phyloP scores from a whole-genome alignment of 1,284 basidiomycete genomes.

The Trametes polyzona region DNA sequence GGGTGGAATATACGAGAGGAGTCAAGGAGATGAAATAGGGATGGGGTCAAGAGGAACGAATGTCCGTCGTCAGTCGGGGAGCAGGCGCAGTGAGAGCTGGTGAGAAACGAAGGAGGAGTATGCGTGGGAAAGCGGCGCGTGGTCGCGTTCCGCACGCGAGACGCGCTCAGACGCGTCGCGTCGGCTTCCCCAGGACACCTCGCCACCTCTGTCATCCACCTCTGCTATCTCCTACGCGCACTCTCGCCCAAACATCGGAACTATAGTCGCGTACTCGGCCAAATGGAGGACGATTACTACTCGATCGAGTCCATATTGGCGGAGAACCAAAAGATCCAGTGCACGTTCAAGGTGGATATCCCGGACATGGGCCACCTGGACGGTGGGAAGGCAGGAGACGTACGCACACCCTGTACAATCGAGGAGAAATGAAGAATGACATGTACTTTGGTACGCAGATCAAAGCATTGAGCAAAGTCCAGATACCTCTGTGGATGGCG shows the following conservation, averaged over 20 bases:
- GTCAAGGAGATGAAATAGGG: background rate
- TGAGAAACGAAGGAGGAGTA: background rate
- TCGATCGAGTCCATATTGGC: constrained; percentile 87
- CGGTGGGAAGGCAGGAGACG: constrained; percentile 81
- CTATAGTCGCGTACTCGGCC: background rate
- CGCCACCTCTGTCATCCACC: background rate
- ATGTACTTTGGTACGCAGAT: constrained; percentile 57
- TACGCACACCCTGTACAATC: constrained; percentile 38
- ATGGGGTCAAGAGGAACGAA: background rate
- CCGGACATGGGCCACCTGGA: constrained; percentile 86
- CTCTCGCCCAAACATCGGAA: background rate
- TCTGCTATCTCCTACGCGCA: background rate
- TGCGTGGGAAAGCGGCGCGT: constrained; percentile 27
- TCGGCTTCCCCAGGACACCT: constrained; percentile 12
- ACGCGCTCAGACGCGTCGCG: constrained; percentile 30
- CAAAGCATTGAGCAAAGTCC: constrained; percentile 69
- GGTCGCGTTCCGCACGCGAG: constrained; percentile 20
- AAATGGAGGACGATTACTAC: constrained; percentile 88
- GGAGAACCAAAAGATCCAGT: constrained; percentile 92
- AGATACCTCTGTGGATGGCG: constrained; percentile 87
- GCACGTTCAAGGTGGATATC: constrained; percentile 86
- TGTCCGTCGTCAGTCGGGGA: background rate
- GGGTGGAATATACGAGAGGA: background rate
- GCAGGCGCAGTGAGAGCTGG: background rate
- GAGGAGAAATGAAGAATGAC: background rate